These are phyloP conservation scores for Penicillium sumatraense DNA, from an alignment of 2,329 filamentous ascomycete genomes.

Conservation along the genomic window DNA sequence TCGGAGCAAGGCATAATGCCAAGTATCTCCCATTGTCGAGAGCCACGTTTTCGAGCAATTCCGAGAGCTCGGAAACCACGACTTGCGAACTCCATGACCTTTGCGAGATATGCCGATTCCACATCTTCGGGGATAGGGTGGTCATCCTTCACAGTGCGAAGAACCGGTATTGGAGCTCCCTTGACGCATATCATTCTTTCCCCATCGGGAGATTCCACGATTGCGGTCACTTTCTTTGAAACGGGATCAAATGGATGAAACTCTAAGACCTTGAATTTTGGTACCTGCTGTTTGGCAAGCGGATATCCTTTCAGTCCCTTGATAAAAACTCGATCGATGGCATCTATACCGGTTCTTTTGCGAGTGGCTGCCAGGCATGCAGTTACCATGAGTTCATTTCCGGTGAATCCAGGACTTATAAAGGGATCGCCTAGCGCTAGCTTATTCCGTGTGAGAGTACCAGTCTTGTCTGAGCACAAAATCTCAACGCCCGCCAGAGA, in stretches of 20 bases:
- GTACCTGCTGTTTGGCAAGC: constrained; percentile 76
- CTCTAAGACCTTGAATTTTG: constrained; percentile 81
- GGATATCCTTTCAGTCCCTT: constrained; percentile 84
- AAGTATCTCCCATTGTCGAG: constrained; percentile 84
- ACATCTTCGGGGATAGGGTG: constrained; percentile 76
- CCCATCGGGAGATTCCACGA: constrained; percentile 81
- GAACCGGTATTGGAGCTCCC: constrained; percentile 84
- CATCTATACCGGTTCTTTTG: constrained; percentile 95
- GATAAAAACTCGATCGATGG: constrained; percentile 93
- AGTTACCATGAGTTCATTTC: constrained; percentile 89
- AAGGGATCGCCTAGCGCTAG: constrained; percentile 84
- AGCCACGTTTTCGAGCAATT: constrained; percentile 86
- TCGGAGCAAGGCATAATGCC: constrained; percentile 95
- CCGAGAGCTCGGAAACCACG: constrained; percentile 94
- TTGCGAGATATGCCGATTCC: constrained; percentile 86
- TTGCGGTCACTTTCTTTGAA: constrained; percentile 86
- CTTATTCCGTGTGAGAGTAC: constrained; percentile 93
- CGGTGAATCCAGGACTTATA: constrained; percentile 78
- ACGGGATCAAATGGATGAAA: constrained; percentile 91
- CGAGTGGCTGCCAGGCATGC: constrained; percentile 86
- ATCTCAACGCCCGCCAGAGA: constrained; percentile 91
- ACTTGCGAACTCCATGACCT: constrained; percentile 86
- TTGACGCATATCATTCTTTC: constrained; percentile 89
- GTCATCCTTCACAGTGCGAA: constrained; percentile 86
- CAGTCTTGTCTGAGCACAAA: constrained; percentile 92